Evolutionary conservation across 176 grass and related monocot genomes (phyloP), one percentile per base, ranked within the genome.

Genomic region (Metroxylon sagu): DNA sequence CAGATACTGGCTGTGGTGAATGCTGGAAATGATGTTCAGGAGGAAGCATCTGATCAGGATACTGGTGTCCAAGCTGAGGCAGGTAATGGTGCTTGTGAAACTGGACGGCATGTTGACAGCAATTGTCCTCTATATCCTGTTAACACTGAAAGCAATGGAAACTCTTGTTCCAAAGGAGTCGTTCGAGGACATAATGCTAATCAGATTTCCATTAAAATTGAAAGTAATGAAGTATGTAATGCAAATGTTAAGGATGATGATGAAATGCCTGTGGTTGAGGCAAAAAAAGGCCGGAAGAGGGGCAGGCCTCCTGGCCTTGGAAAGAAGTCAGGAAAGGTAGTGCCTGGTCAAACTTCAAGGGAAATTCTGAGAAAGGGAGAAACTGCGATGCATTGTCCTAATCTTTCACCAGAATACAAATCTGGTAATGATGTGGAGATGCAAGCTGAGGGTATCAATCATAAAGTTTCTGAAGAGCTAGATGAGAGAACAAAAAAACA

Each of bases 211-310:
- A 27, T 60, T 17, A 60, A 31, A 39, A 19, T n/a, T 12, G 26
- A 39, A 29, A 31, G 35, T 60, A 60, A 60, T 27, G 58, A 56
- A 12, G 12, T 28, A 1, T 31, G 28, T 14, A 29, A 60, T 60
- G 58, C 28, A 17, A 29, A 18, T n/a, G 27, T 60, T 8, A 60
- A 60, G 28, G 58, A 29, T 60, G 58, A 18, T 18, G 58, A 60
- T 26, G 16, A n/a, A 28, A 35, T 16, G 27, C 6, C 12, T 60
- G 17, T 31, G 26, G 58, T 60, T 60, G 15, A 14, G 30, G 35
- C 58, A 30, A 29, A 60, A 29, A 27, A 31, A 60, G 30, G 58
- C 14, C 26, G 7, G 58, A 39, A 60, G 16, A 60, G 58, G 28
- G 26, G 29, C 7, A 27, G 27, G 6, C 28, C 17, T 28, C 3